Evolutionary conservation across 768 basidiomycete genomes (phyloP).

Genomic region (Cystobasidium tubakii): DNA sequence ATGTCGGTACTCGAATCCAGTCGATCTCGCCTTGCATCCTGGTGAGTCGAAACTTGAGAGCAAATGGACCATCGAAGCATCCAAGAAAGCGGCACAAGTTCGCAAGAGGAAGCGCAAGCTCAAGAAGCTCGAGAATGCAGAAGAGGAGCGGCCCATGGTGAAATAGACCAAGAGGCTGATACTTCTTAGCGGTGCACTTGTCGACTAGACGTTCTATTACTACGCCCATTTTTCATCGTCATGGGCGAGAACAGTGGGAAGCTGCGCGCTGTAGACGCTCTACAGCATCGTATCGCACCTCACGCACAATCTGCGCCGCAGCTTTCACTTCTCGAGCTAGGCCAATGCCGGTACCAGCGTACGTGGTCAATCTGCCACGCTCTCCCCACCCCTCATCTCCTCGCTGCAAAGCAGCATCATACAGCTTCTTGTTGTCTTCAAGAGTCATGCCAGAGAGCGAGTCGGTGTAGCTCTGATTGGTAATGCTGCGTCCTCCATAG

Average conservation of each 20-base stretch:
- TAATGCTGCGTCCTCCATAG: slow-evolving; percentile 21
- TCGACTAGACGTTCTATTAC: background rate
- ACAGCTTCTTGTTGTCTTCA: slow-evolving; percentile 25
- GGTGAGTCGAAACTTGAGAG: slow-evolving; percentile 30
- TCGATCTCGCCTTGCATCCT: slow-evolving; percentile 34
- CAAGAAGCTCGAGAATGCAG: slow-evolving; percentile 4
- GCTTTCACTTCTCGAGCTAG: slow-evolving; percentile 2
- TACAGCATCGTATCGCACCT: background rate
- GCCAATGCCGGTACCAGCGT: slow-evolving; percentile 23
- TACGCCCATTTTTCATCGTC: too few relatives aligned
- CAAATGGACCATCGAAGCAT: slow-evolving; percentile 35
- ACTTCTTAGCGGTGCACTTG: too few relatives aligned
- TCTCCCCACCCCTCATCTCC: slow-evolving; percentile 24
- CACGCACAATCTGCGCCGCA: background rate
- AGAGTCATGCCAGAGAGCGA: slow-evolving; percentile 8
- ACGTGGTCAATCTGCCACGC: slow-evolving; percentile 8
- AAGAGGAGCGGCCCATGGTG: background rate
- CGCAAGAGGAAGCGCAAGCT: slow-evolving; percentile 33
- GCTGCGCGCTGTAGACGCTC: background rate
- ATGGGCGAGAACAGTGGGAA: background rate
- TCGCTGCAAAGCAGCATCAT: slow-evolving; percentile 13
- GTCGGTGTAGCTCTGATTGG: slow-evolving; percentile 22
- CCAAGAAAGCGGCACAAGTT: slow-evolving; percentile 35
- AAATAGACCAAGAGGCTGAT: too few relatives aligned
- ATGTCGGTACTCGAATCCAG: too few relatives aligned